Evolutionary conservation across 768 basidiomycete species (phyloP), one percentile per base, ranked within the genome.

Genomic region (Coprinopsis sp.): DNA sequence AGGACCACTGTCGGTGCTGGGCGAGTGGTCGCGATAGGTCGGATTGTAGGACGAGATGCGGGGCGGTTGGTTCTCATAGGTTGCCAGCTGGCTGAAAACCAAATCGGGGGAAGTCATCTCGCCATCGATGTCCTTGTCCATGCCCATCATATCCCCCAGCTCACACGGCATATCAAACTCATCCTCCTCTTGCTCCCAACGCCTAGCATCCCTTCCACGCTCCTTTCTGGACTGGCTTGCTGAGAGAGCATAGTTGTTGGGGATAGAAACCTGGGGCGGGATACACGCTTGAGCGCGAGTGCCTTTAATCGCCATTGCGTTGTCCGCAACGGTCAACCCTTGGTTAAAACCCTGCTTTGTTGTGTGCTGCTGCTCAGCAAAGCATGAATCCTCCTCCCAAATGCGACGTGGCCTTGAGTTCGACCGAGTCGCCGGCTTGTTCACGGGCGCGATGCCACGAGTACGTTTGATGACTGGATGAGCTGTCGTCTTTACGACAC

Each of bases 231-330:
- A 16, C 4, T 27, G 6, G 13, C 14, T n/a, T 29, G n/a, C 40
- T 28, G 40, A 8, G 13, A 5, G 24, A 19, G 27, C 13, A 21
- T 28, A 29, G n/a, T 6, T 18, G 11, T 48, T 30, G 51, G 54
- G 19, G 61, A 50, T 50, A 66, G 60, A 54, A 61, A 64, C 47
- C 63, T 72, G 67, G 86, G 87, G 87, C 84, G 85, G 84, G 82
- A 82, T 76, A 73, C 82, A 82, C 81, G 83, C 82, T 78, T 87
- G 74, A 78, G 82, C 84, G 82, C 70, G 82, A 66, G 76, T 61
- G 79, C 86, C 86, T 86, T 88, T 87, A 85, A 85, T 87, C 70
- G 79, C 82, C 60, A 76, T 63, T 71, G 82, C 83, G 86, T 85
- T 78, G 63, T 63, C 81, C 82, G 85, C 82, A 70, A 66, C 71